phyloP scores from a whole-genome alignment of 2,329 filamentous ascomycete species.

The Ceratocystis harringtonii region DNA sequence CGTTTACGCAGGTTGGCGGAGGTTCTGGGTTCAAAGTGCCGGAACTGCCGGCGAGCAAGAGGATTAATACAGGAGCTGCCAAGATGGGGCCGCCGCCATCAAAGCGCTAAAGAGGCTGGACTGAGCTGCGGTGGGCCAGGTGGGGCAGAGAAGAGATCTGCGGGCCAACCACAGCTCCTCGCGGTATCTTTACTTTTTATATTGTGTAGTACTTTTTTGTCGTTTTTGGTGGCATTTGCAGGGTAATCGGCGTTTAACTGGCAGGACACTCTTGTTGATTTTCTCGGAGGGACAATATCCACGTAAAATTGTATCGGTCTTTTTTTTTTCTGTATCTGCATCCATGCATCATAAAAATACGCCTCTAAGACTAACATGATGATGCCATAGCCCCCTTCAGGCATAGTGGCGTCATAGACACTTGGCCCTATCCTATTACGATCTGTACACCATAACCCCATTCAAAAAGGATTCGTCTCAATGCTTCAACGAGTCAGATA shows the following conservation, averaged over 20 bases:
- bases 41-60: constrained; percentile 57
- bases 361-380: neutral
- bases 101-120: constrained; percentile 17
- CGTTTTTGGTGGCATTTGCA: neutral
- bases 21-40: constrained; percentile 65
- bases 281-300: neutral
- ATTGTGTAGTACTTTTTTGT: neutral
- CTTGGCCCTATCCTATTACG: neutral
- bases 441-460: neutral
- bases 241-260: neutral
- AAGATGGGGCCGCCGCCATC: constrained; percentile 33
- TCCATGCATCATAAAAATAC: neutral
- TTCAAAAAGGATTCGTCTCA: neutral
- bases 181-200: neutral
- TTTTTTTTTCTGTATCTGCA: constrained; percentile 1
- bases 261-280: neutral
- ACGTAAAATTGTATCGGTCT: neutral
- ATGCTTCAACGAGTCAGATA: no score
- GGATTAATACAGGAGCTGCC: constrained; percentile 46
- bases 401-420: neutral
- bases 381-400: neutral
- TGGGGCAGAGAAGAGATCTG: neutral
- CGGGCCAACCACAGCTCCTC: constrained; percentile 5
- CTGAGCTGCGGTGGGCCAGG: neutral
- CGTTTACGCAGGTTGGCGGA: constrained; percentile 72